These are phyloP conservation scores for Rasamsonia emersonii DNA, from an alignment of 2,329 filamentous ascomycete species.

Conservation along the genomic window DNA sequence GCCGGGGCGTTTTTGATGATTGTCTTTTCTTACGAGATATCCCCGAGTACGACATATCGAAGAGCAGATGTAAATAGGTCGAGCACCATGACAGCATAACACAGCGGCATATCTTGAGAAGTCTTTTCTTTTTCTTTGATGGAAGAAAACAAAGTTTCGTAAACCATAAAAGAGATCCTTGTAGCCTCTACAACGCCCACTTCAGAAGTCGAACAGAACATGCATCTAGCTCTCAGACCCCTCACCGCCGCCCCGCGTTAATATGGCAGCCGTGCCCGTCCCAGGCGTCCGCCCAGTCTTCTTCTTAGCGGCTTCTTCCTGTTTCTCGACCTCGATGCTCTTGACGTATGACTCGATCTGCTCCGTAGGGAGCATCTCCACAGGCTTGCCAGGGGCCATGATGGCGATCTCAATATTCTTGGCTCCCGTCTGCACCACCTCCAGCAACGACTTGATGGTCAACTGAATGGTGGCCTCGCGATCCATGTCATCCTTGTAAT, in stretches of 20 bases:
- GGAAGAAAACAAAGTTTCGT: slow-evolving; percentile 10
- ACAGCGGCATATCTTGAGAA: too few relatives aligned
- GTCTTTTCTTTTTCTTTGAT: too few relatives aligned
- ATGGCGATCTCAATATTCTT: slow-evolving; percentile 99
- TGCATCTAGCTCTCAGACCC: slow-evolving; percentile 17
- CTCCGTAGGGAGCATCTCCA: slow-evolving; percentile 91
- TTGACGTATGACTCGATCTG: slow-evolving; percentile 97
- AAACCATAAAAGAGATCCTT: slow-evolving; percentile 14
- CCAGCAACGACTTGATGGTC: slow-evolving; percentile 94
- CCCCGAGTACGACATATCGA: too few relatives aligned
- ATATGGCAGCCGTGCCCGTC: slow-evolving; percentile 54
- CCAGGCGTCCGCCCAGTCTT: slow-evolving; percentile 57
- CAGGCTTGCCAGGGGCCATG: slow-evolving; percentile 83
- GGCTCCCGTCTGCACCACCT: slow-evolving; percentile 96
- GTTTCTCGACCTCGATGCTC: slow-evolving; percentile 98
- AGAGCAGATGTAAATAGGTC: too few relatives aligned
- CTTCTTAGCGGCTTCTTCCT: slow-evolving; percentile 96
- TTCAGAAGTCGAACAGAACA: slow-evolving; percentile 6
- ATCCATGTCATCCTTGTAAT: slow-evolving; percentile 98
- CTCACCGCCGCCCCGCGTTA: slow-evolving; percentile 51
- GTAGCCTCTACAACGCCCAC: slow-evolving; percentile 5
- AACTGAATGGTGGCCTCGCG: slow-evolving; percentile 91
- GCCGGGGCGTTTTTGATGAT: too few relatives aligned
- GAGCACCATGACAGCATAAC: too few relatives aligned
- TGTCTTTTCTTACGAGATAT: too few relatives aligned